These are phyloP conservation scores for Candida succiphila DNA, from an alignment of 805 yeast species.

Conservation along the genomic window DNA sequence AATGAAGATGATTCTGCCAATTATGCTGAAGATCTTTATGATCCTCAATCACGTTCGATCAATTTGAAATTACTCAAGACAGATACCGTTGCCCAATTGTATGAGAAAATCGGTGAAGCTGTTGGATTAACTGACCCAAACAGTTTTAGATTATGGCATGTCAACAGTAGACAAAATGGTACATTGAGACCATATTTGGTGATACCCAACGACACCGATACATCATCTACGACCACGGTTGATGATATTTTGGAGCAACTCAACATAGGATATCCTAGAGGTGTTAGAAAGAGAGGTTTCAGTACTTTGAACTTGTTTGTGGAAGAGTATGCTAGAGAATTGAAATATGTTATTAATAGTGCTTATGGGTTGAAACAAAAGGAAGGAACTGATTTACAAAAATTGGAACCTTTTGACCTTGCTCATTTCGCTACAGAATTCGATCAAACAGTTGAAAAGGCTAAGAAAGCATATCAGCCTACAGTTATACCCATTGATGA, in stretches of 20 bases:
- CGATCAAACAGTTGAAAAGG: no score
- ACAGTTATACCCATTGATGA: neutral
- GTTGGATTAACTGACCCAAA: slow-evolving; percentile 15
- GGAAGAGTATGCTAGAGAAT: slow-evolving; percentile 44
- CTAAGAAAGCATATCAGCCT: no score
- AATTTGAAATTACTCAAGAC: slow-evolving; percentile 46
- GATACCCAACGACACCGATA: neutral
- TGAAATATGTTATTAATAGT: slow-evolving; percentile 21
- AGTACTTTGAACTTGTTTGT: slow-evolving; percentile 39
- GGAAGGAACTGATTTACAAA: slow-evolving; percentile 3
- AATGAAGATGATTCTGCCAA: slow-evolving; percentile 36
- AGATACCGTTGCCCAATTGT: slow-evolving; percentile 39
- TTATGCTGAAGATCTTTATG: slow-evolving; percentile 40
- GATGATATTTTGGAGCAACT: neutral
- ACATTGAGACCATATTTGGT: slow-evolving; percentile 44
- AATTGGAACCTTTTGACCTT: no score
- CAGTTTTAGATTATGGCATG: slow-evolving; percentile 48
- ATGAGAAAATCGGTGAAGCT: slow-evolving; percentile 34
- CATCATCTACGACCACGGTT: neutral
- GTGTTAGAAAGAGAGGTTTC: neutral
- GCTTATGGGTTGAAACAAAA: slow-evolving; percentile 6
- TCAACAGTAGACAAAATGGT: slow-evolving; percentile 59
- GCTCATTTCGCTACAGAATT: no score
- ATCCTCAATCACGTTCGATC: slow-evolving; percentile 36
- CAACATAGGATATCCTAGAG: neutral